Conservation (phyloP, 2,329 filamentous ascomycete genomes). For the Aspergillus thermomutatus region DNA sequence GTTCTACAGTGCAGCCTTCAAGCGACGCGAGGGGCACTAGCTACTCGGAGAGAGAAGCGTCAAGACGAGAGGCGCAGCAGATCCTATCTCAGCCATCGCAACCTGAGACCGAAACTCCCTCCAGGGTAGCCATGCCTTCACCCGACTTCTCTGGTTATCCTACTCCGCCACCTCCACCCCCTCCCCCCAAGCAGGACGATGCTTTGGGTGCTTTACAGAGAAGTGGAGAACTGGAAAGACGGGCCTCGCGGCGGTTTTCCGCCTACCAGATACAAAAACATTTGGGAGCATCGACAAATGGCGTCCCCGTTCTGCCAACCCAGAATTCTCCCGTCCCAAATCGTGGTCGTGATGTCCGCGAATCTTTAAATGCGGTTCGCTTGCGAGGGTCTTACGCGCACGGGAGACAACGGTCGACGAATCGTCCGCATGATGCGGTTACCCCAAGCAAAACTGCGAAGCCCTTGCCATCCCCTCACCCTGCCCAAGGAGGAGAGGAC, state of each 20-base stretch:
- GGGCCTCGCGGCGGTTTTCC: conserved; percentile 90
- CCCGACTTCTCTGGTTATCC: conserved; percentile 47
- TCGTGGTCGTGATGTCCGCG: conserved; percentile 68
- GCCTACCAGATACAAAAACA: conserved; percentile 97
- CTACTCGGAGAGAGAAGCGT: conserved; percentile 39
- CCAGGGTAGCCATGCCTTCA: conserved; percentile 27
- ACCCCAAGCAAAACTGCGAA: conserved; percentile 52
- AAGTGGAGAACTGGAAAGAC: conserved; percentile 85
- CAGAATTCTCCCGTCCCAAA: conserved; percentile 61
- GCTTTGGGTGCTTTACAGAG: conserved; percentile 86
- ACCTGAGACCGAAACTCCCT: conserved; percentile 54
- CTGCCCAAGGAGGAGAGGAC: conserved; percentile 54
- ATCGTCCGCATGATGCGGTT: conserved; percentile 56
- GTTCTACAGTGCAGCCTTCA: conserved; percentile 23
- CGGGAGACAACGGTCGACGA: conserved; percentile 50
- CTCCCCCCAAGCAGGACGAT: conserved; percentile 79
- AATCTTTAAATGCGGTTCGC: conserved; percentile 74
- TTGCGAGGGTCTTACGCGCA: conserved; percentile 56
- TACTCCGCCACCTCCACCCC: conserved; percentile 73
- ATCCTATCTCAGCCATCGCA: conserved; percentile 61
- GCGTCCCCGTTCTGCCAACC: conserved; percentile 76
- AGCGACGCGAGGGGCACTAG: conserved; percentile 26
- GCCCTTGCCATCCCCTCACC: conserved; percentile 44
- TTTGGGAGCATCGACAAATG: conserved; percentile 73
- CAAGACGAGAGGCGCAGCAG: conserved; percentile 38